A percentile compares a stretch with the other conserved stretches of the same genome.
These are phyloP conservation scores for Xylaria telfairii DNA, from an alignment of 495 filamentous ascomycete species.

Conservation along the genomic window DNA sequence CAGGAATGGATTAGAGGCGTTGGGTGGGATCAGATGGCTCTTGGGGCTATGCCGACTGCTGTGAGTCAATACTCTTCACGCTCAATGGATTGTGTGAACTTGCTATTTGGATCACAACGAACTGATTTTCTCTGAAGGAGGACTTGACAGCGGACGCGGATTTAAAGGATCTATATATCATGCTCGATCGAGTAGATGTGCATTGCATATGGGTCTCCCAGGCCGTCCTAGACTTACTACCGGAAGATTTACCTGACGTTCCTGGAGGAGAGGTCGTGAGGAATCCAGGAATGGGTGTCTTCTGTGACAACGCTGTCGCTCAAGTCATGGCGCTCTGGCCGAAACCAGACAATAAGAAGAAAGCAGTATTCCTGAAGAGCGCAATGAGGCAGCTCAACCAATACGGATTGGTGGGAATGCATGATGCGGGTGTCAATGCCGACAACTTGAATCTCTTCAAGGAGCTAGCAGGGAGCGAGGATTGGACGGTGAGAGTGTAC, in stretches of 20 bases:
- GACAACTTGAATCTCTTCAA: slow-evolving; percentile 57
- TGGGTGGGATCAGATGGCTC: slow-evolving; percentile 69
- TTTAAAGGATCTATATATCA: slow-evolving; percentile 62
- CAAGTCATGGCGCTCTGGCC: slow-evolving; percentile 61
- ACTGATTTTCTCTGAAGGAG: slow-evolving; percentile 43
- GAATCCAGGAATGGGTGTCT: slow-evolving; percentile 65
- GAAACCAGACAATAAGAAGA: slow-evolving; percentile 54
- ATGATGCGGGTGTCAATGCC: slow-evolving; percentile 65
- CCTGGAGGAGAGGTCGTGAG: slow-evolving; percentile 65
- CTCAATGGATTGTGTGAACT: not conserved
- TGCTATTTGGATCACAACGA: not conserved
- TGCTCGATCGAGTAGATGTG: slow-evolving; percentile 70
- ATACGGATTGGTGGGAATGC: slow-evolving; percentile 66
- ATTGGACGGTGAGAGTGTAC: slow-evolving; percentile 63
- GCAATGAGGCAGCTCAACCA: slow-evolving; percentile 64
- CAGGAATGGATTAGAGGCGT: slow-evolving; percentile 65
- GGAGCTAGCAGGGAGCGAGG: slow-evolving; percentile 49
- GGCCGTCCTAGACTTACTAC: slow-evolving; percentile 61
- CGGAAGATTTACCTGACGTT: slow-evolving; percentile 55
- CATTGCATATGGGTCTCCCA: slow-evolving; percentile 70
- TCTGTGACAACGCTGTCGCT: slow-evolving; percentile 74
- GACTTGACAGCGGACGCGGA: slow-evolving; percentile 58
- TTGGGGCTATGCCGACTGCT: slow-evolving; percentile 67
- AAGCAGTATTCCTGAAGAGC: slow-evolving; percentile 54
- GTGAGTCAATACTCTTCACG: slow-evolving; percentile 45